These are phyloP conservation scores for Alternaria triticina DNA, from an alignment of 2,329 filamentous ascomycete species.

Conservation along the genomic window DNA sequence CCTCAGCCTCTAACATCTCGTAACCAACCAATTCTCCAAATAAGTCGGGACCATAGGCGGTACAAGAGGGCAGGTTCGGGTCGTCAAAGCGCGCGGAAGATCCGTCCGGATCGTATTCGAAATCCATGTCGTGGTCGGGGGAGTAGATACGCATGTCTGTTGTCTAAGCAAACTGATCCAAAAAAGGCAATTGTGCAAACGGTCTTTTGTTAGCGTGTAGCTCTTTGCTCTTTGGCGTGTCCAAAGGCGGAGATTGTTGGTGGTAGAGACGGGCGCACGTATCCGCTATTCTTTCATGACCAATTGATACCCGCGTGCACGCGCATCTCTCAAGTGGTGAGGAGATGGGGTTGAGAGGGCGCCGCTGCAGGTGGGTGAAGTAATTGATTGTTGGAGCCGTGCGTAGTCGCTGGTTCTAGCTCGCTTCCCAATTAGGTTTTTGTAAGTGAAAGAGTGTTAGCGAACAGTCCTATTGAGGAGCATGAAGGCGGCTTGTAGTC, in stretches of 20 bases:
- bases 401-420: background rate
- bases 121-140: background rate
- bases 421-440: background rate
- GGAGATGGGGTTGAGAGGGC: background rate
- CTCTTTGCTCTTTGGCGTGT: background rate
- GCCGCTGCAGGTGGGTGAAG: background rate
- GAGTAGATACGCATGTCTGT: background rate
- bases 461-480: background rate
- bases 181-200: constrained; percentile 15
- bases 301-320: background rate
- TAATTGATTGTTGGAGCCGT: background rate
- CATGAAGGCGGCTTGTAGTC: background rate
- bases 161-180: background rate
- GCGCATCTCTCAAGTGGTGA: background rate
- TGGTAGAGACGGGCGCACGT: background rate
- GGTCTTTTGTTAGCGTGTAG: background rate
- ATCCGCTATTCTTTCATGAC: background rate
- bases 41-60: background rate
- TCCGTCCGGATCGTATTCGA: background rate
- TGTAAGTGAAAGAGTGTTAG: background rate
- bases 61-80: background rate
- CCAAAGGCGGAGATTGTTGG: background rate
- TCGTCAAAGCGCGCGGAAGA: background rate
- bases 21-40: background rate
- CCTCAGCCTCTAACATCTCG: background rate